Base-by-base conservation (phyloP, 345 rosid genomes). In the Odontarrhena argentea region DNA sequence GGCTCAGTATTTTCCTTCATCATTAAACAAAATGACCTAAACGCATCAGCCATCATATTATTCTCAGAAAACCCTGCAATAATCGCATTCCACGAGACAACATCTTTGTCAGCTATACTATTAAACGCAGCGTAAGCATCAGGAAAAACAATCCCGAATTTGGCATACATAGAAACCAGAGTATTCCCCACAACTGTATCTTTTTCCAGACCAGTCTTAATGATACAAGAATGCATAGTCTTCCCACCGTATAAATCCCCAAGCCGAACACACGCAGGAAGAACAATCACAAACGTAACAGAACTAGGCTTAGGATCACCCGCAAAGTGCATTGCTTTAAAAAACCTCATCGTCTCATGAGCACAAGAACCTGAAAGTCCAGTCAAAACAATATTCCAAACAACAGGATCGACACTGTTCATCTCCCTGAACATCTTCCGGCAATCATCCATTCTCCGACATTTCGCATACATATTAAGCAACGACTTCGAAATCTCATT, bases 31-130 rank as follows among this genome's bases (percentile, higher is more conserved):
- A 91, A 91, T 68, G 65, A 79, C 53, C 80, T 79, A 53, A 91
- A 76, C 6, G 96, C 92, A 40, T 73, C 71, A 8, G 50, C 71
- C 42, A 70, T 70, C 70, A 88, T 57, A 68, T 74, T 77, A 50
- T 87, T 85, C 84, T 85, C 94, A 43, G 94, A 81, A 80, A 86
- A 80, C 69, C 96, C 97, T 22, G 96, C 87, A 77, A 91, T 85
- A 22, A 88, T 75, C 37, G 96, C 94, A 78, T 91, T 88, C 96
- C 96, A 88, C 2, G 97, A 87, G 72, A 91, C 82, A 11, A 87
- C 90, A 60, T 91, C 97, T 75, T 84, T 88, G 51, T 83, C 78
- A 68, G 26, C 32, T 55, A 88, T 86, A 70, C 78, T 63, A 63
- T 69, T 51, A 77, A 88, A 91, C 49, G 79, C 86, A 56, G 83